A percentile compares a stretch with the other conserved stretches of the same genome.
Conservation (phyloP, 331 rosid genomes). For the Arachis monticola region DNA sequence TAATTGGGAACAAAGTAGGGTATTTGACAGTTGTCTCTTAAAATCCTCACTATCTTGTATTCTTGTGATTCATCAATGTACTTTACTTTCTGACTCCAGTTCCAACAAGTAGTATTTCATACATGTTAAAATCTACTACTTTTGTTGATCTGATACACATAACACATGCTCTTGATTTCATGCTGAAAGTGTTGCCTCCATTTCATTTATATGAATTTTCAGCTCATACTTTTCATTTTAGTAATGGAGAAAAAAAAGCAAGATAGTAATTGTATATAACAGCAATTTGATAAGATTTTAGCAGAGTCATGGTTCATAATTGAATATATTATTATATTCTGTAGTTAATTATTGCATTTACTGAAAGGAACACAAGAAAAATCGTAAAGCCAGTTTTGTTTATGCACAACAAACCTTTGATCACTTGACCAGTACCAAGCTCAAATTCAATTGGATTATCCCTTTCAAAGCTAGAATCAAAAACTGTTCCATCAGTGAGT, state of each 20-base stretch:
- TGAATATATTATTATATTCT: background rate
- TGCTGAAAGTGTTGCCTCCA: background rate
- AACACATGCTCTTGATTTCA: background rate
- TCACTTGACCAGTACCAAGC: conserved; percentile 95
- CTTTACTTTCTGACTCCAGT: no score
- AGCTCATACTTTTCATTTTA: background rate
- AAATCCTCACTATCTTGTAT: no score
- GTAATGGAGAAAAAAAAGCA: background rate
- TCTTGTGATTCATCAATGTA: no score
- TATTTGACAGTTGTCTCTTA: no score
- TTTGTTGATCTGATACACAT: background rate
- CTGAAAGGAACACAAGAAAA: background rate
- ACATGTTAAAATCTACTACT: background rate
- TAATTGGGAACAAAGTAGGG: no score
- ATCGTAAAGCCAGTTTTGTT: background rate
- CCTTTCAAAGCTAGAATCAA: conserved; percentile 93
- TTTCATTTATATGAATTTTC: background rate
- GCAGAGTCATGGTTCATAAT: background rate
- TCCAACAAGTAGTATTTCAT: background rate
- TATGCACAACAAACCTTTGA: conserved; percentile 65
- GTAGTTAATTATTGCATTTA: conserved; percentile 5
- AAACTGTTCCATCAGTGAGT: conserved; percentile 96
- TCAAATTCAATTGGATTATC: conserved; percentile 83
- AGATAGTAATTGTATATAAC: background rate
- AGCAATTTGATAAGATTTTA: background rate